Base-by-base conservation (phyloP, 805 yeast species). In the Yarrowia deformans region DNA sequence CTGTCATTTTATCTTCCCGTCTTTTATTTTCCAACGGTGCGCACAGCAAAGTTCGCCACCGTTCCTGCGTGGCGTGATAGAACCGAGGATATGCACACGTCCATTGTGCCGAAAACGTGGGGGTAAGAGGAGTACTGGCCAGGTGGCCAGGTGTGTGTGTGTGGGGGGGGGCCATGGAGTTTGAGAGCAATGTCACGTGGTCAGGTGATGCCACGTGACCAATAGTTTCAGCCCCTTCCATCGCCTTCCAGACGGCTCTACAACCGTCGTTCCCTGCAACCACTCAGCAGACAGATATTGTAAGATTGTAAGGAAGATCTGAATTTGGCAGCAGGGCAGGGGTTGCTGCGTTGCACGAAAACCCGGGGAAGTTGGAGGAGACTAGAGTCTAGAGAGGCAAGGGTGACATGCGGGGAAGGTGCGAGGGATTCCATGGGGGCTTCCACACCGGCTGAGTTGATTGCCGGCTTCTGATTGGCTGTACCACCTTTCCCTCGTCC, bases 31-130 rank as follows among this genome's bases (percentile, higher is more conserved):
- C 60, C 35, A 54, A 54, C 60, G 60, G 60, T 39, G 45, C 40
- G 19, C 35, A 16, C 32, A 18, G n/a, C 34, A 37, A 54, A 29
- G 63, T 56, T 56, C 48, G 63, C 63, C 63, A 56, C 63, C 23
- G 63, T 56, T 56, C 63, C 63, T 56, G 63, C 63, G 63, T 40
- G 48, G 63, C 61, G 61, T 55, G 61, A 40, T 56, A 56, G 63
- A 56, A 56, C 63, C 63, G 63, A 56, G 63, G 63, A 42, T 56
- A 56, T 56, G 63, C 63, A 56, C 8, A 9, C 50, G 23, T 9
- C 19, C 29, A 23, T 35, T 37, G 63, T 23, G 48, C 63, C 63
- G 63, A 56, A n/a, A n/a, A 34, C 18, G 48, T 55, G 61, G 61
- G 46, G 46, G 46, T 23, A 16, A 35, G 9, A 2, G 56, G 16